Evolutionary conservation across 306 rosid species (phyloP).

Genomic region (Herpetospermum pedunculosum): DNA sequence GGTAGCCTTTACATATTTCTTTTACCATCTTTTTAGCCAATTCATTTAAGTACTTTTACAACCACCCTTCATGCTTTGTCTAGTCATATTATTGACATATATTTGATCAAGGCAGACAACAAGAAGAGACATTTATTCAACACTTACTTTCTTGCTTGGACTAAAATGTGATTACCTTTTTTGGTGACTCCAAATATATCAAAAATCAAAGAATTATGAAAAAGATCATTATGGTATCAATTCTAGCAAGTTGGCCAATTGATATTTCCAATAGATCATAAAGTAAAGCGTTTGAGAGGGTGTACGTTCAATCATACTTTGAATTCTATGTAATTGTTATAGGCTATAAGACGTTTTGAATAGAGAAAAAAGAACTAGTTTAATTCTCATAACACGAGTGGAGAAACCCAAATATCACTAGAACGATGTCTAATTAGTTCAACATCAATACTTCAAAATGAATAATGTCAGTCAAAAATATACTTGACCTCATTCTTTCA

Average conservation of each 20-base stretch:
- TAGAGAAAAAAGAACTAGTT: background rate
- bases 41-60: background rate
- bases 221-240: background rate
- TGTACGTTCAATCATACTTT: background rate
- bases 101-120: background rate
- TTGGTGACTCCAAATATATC: background rate
- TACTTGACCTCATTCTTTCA: too few relatives aligned
- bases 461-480: too few relatives aligned
- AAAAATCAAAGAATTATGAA: background rate
- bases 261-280: background rate
- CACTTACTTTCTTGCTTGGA: constrained; percentile 1
- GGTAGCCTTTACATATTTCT: background rate
- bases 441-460: too few relatives aligned
- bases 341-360: background rate
- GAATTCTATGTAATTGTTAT: background rate
- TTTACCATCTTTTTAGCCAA: background rate
- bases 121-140: background rate
- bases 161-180: background rate
- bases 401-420: background rate
- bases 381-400: too few relatives aligned
- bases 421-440: too few relatives aligned
- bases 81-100: background rate
- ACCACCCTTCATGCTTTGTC: constrained; percentile 2
- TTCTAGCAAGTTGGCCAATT: background rate
- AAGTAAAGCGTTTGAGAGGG: background rate